Base-by-base conservation (phyloP, 257 asterid genomes). In the Marsdenia floribunda region DNA sequence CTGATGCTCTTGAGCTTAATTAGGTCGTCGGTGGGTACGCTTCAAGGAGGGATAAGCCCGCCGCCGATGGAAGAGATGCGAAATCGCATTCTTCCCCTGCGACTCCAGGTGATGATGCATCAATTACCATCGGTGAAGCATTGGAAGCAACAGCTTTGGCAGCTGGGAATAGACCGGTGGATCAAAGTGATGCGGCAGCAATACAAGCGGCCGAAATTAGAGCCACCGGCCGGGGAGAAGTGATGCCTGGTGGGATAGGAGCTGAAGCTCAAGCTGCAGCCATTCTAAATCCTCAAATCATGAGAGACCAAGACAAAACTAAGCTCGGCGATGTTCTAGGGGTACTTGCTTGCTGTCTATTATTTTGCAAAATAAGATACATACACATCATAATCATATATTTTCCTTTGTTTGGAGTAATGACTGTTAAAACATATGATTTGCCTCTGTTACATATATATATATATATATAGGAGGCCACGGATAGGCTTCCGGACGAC, bases 201-300 rank as follows among this genome's bases (percentile, higher is more conserved):
- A 78, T 78, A 49, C 80, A 81, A 71, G 85, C 81, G 40, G 85
- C 82, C 3, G 80, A 74, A 72, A 68, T 82, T 9, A 75, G 75
- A 47, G 80, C 82, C 22, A 82, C 85, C 0, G 78, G 85, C 14
- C 44, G 29, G 33, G 79, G 68, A 14, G 49, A 53, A 1, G 77
- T 70, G 37, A 50, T 74, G 44, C 85, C 72, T 21, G 85, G 80
- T 2, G 82, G 85, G 1, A 2, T 82, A 13, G 80, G 78, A 6
- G 80, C 80, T 1, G 80, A 75, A 78, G 83, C 85, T 22, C 80
- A 78, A 42, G 65, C 68, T 21, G 82, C 85, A 33, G 85, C 81
- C 22, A 49, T 49, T 10, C 55, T 26, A 22, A 82, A 82, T 74
- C 44, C 58, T 42, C 70, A 55, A 29, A 66, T 47, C 1, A 46